Percentiles rank a stretch among this genome's conserved stretches.
phyloP scores from a whole-genome alignment of 1,284 basidiomycete genomes.

The Cystodermella granulosa region DNA sequence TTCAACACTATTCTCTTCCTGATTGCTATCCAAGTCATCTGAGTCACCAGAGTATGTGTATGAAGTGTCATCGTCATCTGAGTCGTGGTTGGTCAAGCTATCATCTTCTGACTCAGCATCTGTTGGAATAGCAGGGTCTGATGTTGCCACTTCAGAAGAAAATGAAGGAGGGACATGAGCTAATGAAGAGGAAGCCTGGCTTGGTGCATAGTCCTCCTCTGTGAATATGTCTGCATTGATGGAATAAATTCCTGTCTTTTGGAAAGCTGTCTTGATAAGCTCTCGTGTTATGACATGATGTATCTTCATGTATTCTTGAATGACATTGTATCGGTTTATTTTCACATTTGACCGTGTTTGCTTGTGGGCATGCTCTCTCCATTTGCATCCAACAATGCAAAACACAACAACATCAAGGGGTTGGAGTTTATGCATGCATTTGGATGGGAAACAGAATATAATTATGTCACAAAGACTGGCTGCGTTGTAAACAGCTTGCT shows the following conservation, averaged over 20 bases:
- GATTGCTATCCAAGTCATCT: background rate
- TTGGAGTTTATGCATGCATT: slow-evolving; percentile 21
- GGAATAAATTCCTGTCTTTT: slow-evolving; percentile 21
- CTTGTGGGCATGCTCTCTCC: slow-evolving; percentile 9
- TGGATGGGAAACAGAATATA: slow-evolving; percentile 17
- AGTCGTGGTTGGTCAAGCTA: background rate
- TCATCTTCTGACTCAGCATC: background rate
- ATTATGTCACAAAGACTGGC: slow-evolving; percentile 11
- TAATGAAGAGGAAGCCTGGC: slow-evolving; percentile 9
- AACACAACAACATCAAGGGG: slow-evolving; percentile 22
- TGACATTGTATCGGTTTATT: slow-evolving; percentile 20
- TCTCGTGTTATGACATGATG: slow-evolving; percentile 6
- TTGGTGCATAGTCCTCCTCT: slow-evolving; percentile 19
- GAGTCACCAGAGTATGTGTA: background rate
- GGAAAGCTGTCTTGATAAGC: slow-evolving; percentile 14
- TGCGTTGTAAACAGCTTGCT: slow-evolving; percentile 9
- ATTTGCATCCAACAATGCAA: slow-evolving; percentile 8
- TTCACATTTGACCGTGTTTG: slow-evolving; percentile 1
- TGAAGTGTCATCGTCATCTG: background rate
- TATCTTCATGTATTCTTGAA: slow-evolving; percentile 11
- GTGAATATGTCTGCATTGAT: slow-evolving; percentile 18
- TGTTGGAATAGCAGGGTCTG: slow-evolving; percentile 9
- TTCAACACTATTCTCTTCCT: background rate
- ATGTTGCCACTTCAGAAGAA: slow-evolving; percentile 12
- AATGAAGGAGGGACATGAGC: slow-evolving; percentile 14